Evolutionary conservation across 2,329 filamentous ascomycete genomes (phyloP), one percentile per base, ranked within the genome.

Genomic region (Beauveria brongniartii): DNA sequence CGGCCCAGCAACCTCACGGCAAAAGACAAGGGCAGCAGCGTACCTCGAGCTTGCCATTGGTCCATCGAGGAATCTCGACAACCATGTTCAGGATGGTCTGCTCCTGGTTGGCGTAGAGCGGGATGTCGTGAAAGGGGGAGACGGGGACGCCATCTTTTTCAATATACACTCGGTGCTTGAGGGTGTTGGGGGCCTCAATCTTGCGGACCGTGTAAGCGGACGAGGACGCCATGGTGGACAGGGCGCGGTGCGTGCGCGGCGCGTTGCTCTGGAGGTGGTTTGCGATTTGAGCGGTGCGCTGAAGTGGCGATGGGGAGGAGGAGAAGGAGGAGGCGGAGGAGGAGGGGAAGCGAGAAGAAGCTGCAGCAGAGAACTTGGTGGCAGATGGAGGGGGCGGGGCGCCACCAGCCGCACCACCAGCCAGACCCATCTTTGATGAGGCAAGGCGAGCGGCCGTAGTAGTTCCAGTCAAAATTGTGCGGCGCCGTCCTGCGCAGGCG

Each of bases 21-120:
- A 16, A 6, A 12, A 22, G 18, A 20, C 41, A 16, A 9, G 59
- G 18, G 61, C 30, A 62, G n/a, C 53, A 44, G 64, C 88, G 68
- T 77, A 96, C 93, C 90, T 99, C 94, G 78, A 95, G 90, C 87
- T 99, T 99, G 72, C 90, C 94, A 80, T 99, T 99, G 82, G 93
- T 96, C 94, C 94, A 99, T 81, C 94, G 89, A 72, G 94, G 94
- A 72, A 99, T 97, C 88, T 99, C 94, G 71, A 99, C 94, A 67
- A 99, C 77, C 94, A 99, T 99, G 88, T 99, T 99, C 73, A 99
- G 85, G 75, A 97, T 81, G 70, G 89, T 96, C 84, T 96, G 86
- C 82, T 96, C 89, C 78, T 90, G 83, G 77, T 99, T 96, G 87
- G 93, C 93, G 75, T 92, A 99, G 69, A 99, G 90, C 65, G 94